These are phyloP conservation scores for Lolium perenne DNA, from an alignment of 176 grass and related monocot genomes.

Conservation along the genomic window DNA sequence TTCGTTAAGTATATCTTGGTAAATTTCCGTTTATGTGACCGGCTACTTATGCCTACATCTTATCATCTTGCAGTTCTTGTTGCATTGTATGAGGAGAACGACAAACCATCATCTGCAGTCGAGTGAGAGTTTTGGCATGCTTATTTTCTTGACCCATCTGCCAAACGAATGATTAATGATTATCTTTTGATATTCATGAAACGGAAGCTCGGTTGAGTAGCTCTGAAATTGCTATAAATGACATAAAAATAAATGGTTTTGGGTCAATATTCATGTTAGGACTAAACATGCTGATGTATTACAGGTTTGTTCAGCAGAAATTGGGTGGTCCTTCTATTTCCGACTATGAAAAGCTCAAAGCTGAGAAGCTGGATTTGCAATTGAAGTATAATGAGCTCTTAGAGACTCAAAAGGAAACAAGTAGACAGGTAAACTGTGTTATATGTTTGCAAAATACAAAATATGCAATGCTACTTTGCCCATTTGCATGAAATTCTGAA, in stretches of 20 bases:
- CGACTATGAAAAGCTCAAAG: constrained; percentile 88
- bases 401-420: constrained; percentile 70
- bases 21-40: background rate
- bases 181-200: background rate
- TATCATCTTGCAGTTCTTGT: constrained; percentile 69
- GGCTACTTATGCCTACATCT: background rate
- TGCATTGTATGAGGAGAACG: constrained; percentile 82
- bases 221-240: constrained; percentile 4
- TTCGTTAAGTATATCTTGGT: background rate
- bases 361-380: constrained; percentile 92
- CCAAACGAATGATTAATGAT: background rate
- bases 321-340: constrained; percentile 86
- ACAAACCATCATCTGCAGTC: constrained; percentile 85
- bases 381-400: constrained; percentile 88
- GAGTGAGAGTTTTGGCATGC: constrained; percentile 61
- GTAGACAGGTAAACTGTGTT: constrained; percentile 67
- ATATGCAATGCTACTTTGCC: background rate
- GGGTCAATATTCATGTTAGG: background rate
- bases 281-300: constrained; percentile 6
- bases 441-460: background rate
- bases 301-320: constrained; percentile 91
- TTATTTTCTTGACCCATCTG: background rate
- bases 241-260: background rate
- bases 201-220: background rate
- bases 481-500: constrained; percentile 1